These are phyloP conservation scores for Xylaria nigripes DNA, from an alignment of 495 filamentous ascomycete genomes.

Conservation along the genomic window DNA sequence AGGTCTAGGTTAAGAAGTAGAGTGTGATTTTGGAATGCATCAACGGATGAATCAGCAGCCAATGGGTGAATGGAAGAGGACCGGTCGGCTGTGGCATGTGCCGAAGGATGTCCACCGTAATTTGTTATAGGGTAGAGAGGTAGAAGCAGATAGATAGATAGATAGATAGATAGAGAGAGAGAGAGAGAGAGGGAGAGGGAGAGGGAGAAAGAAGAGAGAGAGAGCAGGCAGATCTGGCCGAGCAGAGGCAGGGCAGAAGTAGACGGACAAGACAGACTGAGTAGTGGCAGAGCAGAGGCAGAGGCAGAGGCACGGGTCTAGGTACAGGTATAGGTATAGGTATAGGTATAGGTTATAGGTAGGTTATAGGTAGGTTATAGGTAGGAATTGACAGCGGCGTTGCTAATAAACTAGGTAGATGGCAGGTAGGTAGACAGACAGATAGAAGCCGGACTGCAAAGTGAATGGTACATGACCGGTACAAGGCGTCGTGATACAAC, in stretches of 20 bases:
- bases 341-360: no score
- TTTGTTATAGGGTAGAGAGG: not conserved
- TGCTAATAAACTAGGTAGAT: no score
- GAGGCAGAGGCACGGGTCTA: not conserved
- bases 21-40: slow-evolving; percentile 5
- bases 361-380: no score
- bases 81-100: slow-evolving; percentile 1
- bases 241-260: not conserved
- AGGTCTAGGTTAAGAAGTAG: not conserved
- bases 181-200: not conserved
- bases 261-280: not conserved
- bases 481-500: slow-evolving; percentile 11
- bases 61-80: slow-evolving; percentile 4
- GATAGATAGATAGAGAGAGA: not conserved
- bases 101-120: not conserved
- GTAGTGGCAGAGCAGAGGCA: not conserved
- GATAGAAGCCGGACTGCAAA: not conserved
- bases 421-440: not conserved
- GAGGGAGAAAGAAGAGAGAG: not conserved
- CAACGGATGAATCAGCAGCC: slow-evolving; percentile 8
- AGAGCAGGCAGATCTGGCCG: not conserved
- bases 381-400: no score
- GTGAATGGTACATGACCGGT: slow-evolving; percentile 9
- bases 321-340: no score
- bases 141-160: not conserved